These are phyloP conservation scores for Cryptosporidium andersoni DNA, from an alignment of 169 alveolate species.

Conservation along the genomic window DNA sequence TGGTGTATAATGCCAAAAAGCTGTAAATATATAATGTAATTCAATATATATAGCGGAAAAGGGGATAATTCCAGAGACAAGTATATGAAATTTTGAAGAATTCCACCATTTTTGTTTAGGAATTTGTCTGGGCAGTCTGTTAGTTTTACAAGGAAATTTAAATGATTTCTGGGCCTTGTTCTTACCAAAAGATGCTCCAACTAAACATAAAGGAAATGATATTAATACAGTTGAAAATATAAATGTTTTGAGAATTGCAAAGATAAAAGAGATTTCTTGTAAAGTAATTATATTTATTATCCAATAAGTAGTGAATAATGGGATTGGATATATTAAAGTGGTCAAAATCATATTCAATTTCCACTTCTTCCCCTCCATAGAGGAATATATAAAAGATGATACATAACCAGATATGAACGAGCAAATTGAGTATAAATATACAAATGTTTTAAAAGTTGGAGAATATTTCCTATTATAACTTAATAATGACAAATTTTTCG, in stretches of 20 bases:
- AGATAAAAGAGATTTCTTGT: slow-evolving; percentile 14
- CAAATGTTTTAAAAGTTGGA: slow-evolving; percentile 31
- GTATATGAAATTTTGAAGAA: slow-evolving; percentile 43
- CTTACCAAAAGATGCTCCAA: slow-evolving; percentile 60
- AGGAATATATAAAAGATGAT: slow-evolving; percentile 49
- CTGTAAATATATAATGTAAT: slow-evolving; percentile 27
- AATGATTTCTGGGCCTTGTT: slow-evolving; percentile 25
- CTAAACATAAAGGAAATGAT: slow-evolving; percentile 52
- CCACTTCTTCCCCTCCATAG: slow-evolving; percentile 66
- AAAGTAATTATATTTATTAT: slow-evolving; percentile 28
- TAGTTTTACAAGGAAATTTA: slow-evolving; percentile 63
- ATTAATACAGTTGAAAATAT: not conserved
- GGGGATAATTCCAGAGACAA: slow-evolving; percentile 57
- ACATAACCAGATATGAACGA: slow-evolving; percentile 53
- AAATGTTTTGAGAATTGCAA: not conserved
- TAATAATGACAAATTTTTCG: slow-evolving; percentile 53
- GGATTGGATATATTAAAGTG: slow-evolving; percentile 36
- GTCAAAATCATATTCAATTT: slow-evolving; percentile 44
- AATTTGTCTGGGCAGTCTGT: slow-evolving; percentile 64
- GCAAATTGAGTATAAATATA: slow-evolving; percentile 24
- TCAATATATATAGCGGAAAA: slow-evolving; percentile 63
- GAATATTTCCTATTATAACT: slow-evolving; percentile 25
- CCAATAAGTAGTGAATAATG: slow-evolving; percentile 24
- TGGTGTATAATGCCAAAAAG: slow-evolving; percentile 68
- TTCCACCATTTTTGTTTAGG: slow-evolving; percentile 69